phyloP scores from a whole-genome alignment of 257 asterid genomes.

The Coffea eugenioides region DNA sequence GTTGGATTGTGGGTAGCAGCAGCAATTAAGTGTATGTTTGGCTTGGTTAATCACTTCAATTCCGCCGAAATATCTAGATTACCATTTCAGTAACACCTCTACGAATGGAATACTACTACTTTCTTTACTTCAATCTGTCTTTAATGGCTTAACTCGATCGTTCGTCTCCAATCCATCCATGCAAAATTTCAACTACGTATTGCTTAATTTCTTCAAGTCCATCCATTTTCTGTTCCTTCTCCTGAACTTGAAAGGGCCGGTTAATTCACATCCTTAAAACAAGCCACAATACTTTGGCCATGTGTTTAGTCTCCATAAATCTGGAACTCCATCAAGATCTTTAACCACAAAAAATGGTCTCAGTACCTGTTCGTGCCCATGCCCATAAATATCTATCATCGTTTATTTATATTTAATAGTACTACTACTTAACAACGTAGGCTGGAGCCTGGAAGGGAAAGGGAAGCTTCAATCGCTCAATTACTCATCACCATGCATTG shows the following conservation, averaged over 20 bases:
- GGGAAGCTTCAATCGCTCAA: not conserved
- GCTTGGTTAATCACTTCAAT: not conserved
- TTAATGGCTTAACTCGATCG: not conserved
- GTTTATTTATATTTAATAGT: no score
- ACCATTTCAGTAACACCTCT: not conserved
- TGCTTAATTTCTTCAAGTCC: not conserved
- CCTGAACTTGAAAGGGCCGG: not conserved
- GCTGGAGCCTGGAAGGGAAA: no score
- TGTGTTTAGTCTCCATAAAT: constrained; percentile 7
- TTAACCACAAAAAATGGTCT: not conserved
- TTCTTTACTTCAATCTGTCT: no score
- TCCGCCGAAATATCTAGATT: not conserved
- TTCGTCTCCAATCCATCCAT: not conserved
- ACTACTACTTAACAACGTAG: no score
- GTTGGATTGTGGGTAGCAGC: not conserved
- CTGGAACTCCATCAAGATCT: not conserved
- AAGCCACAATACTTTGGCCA: not conserved
- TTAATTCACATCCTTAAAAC: not conserved
- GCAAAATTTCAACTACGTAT: not conserved
- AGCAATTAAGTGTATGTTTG: not conserved
- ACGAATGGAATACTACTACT: no score
- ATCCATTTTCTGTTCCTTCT: not conserved
- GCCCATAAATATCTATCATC: no score
- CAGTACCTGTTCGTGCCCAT: no score
- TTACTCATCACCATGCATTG: not conserved